A percentile compares a stretch with the other conserved stretches of the same genome.
Evolutionary conservation across 2,329 filamentous ascomycete genomes (phyloP).

Genomic region (Fusarium haematococcum): DNA sequence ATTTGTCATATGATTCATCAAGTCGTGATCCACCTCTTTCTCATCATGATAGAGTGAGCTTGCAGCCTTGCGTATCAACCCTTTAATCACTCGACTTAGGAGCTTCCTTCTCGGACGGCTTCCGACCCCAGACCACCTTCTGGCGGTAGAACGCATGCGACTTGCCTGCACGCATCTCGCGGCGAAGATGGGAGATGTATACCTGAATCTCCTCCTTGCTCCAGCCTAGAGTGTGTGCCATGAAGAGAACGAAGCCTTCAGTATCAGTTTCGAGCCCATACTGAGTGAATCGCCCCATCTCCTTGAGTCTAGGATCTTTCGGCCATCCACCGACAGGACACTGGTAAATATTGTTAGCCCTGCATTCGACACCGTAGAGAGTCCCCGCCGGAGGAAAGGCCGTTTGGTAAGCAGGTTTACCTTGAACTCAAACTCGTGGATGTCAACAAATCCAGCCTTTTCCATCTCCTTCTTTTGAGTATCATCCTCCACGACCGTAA

Average conservation of each 20-base stretch:
- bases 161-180: not conserved
- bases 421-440: constrained; percentile 14
- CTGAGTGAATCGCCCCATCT: not conserved
- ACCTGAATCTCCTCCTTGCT: not conserved
- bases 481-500: constrained; percentile 13
- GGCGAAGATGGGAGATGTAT: not conserved
- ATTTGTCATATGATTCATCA: not conserved
- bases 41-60: not conserved
- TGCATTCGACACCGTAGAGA: too few species aligned
- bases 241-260: not conserved
- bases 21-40: not conserved
- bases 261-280: not conserved
- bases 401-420: not conserved
- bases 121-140: not conserved
- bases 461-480: constrained; percentile 13
- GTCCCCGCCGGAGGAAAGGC: not conserved
- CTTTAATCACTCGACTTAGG: not conserved
- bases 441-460: constrained; percentile 17
- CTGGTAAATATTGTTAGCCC: not conserved
- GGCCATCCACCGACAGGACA: not conserved
- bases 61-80: not conserved
- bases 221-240: not conserved
- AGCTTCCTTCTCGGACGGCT: not conserved
- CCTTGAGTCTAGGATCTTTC: not conserved
- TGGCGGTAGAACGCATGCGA: not conserved